phyloP scores from a whole-genome alignment of 495 filamentous ascomycete species.

The Achaetomiella virescens region DNA sequence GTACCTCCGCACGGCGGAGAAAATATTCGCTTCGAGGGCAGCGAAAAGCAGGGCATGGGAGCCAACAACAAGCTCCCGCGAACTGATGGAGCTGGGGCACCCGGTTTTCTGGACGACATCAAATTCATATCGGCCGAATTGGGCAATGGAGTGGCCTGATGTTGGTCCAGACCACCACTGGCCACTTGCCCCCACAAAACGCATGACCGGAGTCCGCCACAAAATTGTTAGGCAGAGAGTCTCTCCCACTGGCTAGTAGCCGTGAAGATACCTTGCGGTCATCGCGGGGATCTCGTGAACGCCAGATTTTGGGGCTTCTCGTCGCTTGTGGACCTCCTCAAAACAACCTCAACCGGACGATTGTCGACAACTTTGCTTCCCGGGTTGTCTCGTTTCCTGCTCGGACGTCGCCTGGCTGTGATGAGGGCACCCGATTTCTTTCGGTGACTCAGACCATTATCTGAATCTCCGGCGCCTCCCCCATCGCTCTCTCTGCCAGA shows the following conservation, averaged over 20 bases:
- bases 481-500: no score
- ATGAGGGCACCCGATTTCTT: no score
- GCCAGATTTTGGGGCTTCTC: not conserved
- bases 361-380: no score
- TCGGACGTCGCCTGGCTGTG: no score
- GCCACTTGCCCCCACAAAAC: slow-evolving; percentile 17
- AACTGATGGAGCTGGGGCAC: not conserved
- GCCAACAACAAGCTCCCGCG: not conserved
- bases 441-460: no score
- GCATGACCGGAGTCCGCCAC: slow-evolving; percentile 23
- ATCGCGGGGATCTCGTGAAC: slow-evolving; percentile 22
- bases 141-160: slow-evolving; percentile 21
- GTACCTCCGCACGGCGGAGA: not conserved
- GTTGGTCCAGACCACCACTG: slow-evolving; percentile 11
- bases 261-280: not conserved
- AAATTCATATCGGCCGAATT: not conserved
- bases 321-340: not conserved
- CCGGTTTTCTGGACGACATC: not conserved
- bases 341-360: not conserved
- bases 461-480: no score
- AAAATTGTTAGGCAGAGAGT: slow-evolving; percentile 23
- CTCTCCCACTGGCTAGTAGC: not conserved
- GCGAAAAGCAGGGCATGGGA: not conserved
- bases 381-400: no score
- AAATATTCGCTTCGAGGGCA: not conserved